Evolutionary conservation across 2,329 filamentous ascomycete species (phyloP).

Genomic region (Epichloe coenophiala): DNA sequence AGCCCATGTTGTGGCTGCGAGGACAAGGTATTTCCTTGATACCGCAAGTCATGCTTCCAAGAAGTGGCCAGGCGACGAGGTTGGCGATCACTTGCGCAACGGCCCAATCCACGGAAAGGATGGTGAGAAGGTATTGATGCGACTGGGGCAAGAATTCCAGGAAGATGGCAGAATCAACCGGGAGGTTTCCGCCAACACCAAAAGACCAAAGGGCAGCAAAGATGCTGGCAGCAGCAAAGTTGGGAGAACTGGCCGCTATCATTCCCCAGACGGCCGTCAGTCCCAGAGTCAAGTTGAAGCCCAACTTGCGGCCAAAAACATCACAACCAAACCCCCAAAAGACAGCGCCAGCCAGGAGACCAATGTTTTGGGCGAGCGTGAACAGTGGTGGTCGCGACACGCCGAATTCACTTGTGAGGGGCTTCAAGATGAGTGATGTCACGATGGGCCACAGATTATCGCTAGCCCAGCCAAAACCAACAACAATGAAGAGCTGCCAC

Average conservation of each 20-base stretch:
- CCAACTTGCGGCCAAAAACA: slow-evolving; percentile 60
- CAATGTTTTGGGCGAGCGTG: slow-evolving; percentile 57
- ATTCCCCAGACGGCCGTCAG: slow-evolving; percentile 61
- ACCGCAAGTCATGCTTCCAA: slow-evolving; percentile 54
- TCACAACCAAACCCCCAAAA: slow-evolving; percentile 75
- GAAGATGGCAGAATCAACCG: slow-evolving; percentile 50
- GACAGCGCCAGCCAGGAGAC: slow-evolving; percentile 56
- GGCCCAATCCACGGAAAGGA: slow-evolving; percentile 47
- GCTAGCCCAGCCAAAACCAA: slow-evolving; percentile 56
- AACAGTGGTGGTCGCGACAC: slow-evolving; percentile 36
- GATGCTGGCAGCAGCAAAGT: slow-evolving; percentile 51
- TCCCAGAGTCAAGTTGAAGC: slow-evolving; percentile 66
- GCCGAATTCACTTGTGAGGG: slow-evolving; percentile 41
- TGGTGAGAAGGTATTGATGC: slow-evolving; percentile 46
- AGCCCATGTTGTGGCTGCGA: slow-evolving; percentile 54
- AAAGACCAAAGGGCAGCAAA: slow-evolving; percentile 63
- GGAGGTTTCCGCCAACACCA: slow-evolving; percentile 57
- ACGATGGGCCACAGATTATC: slow-evolving; percentile 56
- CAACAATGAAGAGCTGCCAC: slow-evolving; percentile 52
- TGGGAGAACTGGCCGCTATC: slow-evolving; percentile 53
- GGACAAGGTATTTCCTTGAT: slow-evolving; percentile 41
- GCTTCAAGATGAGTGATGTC: slow-evolving; percentile 47
- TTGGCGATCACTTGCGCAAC: slow-evolving; percentile 49
- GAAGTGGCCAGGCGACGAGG: slow-evolving; percentile 58
- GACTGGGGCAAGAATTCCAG: slow-evolving; percentile 47